Percentiles rank a stretch among this genome's conserved stretches.
Evolutionary conservation across 306 rosid species (phyloP).

Genomic region (Glycyrrhiza uralensis): DNA sequence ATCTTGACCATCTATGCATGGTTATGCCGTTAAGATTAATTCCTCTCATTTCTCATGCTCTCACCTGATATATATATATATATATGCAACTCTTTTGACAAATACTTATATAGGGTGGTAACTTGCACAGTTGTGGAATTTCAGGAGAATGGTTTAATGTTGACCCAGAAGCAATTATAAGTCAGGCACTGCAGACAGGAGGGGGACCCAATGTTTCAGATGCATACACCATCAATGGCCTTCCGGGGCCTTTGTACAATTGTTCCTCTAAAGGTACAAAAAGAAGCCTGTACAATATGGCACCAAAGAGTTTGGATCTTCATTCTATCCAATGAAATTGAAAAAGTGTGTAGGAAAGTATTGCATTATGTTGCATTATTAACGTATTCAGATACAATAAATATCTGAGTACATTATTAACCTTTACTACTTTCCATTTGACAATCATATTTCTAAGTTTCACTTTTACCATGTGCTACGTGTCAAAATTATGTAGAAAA

Average conservation of each 20-base stretch:
- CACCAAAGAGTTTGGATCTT: background rate
- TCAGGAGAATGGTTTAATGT: conserved; percentile 90
- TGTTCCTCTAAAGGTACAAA: conserved; percentile 66
- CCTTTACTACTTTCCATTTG: background rate
- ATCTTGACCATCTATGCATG: too few relatives aligned
- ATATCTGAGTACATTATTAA: background rate
- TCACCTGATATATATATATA: background rate
- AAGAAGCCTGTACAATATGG: background rate
- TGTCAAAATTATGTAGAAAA: background rate
- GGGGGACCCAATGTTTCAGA: conserved; percentile 86
- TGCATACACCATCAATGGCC: conserved; percentile 79
- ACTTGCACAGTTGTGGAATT: conserved; percentile 6
- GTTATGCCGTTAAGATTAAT: too few relatives aligned
- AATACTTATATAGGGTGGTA: background rate
- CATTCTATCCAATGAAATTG: background rate
- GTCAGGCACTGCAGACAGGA: conserved; percentile 76
- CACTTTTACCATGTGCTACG: background rate
- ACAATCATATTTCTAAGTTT: background rate
- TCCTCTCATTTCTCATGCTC: too few relatives aligned
- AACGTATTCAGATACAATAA: background rate
- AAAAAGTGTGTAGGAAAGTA: background rate
- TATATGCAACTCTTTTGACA: background rate
- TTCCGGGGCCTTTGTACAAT: conserved; percentile 73
- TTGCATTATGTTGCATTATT: background rate
- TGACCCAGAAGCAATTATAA: conserved; percentile 72